These are phyloP conservation scores for Chlamydomonas sphaeroides DNA, from an alignment of 139 green algal genomes.

Conservation along the genomic window DNA sequence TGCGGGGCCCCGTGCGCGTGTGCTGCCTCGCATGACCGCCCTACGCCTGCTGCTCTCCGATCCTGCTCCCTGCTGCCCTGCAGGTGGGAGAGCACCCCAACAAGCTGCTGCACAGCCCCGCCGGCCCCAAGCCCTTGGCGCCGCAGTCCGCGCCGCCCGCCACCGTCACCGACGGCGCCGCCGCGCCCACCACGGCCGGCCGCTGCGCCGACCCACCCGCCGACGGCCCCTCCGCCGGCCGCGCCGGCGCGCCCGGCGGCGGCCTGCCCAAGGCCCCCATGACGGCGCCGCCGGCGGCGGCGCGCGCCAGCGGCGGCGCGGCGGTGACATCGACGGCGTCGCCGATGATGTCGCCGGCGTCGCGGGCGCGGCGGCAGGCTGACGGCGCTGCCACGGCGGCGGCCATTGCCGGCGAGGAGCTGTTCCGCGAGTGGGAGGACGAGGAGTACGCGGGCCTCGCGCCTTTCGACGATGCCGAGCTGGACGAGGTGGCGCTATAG, in stretches of 20 bases:
- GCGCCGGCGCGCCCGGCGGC: neutral
- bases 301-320: too few relatives aligned
- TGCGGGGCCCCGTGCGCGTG: too few relatives aligned
- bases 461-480: constrained; percentile 6
- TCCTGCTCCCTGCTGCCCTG: too few relatives aligned
- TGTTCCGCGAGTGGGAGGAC: constrained; percentile 37
- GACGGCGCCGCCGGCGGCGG: constrained; percentile 19
- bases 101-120: constrained; percentile 33
- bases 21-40: too few relatives aligned
- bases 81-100: too few relatives aligned
- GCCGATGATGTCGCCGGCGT: too few relatives aligned
- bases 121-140: neutral
- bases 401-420: neutral
- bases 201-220: constrained; percentile 12
- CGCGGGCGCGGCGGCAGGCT: too few relatives aligned
- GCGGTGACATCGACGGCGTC: too few relatives aligned
- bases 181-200: neutral
- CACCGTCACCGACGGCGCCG: constrained; percentile 4
- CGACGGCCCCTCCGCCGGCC: neutral
- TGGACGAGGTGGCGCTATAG: constrained; percentile 4
- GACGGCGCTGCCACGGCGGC: too few relatives aligned
- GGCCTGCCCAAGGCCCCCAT: neutral
- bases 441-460: constrained; percentile 11
- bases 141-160: constrained; percentile 29
- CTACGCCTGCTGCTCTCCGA: too few relatives aligned